These are phyloP conservation scores for Pogostemon cablin DNA, from an alignment of 257 asterid genomes.

Conservation along the genomic window DNA sequence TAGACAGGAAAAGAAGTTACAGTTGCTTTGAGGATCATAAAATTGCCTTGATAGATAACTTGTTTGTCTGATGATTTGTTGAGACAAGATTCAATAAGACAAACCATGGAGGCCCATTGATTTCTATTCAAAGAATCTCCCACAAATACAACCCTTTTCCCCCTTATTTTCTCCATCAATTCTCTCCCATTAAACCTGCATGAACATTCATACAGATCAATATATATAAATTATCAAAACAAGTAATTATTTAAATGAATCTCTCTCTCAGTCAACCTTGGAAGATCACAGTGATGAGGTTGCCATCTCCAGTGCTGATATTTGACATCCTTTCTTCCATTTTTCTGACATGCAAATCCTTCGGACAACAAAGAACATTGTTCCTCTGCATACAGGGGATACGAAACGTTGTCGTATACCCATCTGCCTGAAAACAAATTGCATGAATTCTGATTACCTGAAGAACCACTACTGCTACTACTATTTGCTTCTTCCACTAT, in stretches of 20 bases:
- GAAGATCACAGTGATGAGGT: slow-evolving; percentile 24
- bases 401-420: neutral
- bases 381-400: slow-evolving; percentile 42
- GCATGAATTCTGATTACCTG: slow-evolving; percentile 37
- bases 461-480: neutral
- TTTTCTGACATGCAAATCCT: slow-evolving; percentile 39
- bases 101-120: slow-evolving; percentile 65
- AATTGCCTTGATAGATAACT: slow-evolving; percentile 35
- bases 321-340: slow-evolving; percentile 40
- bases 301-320: slow-evolving; percentile 54
- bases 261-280: slow-evolving; percentile 30
- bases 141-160: slow-evolving; percentile 60
- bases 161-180: slow-evolving; percentile 58
- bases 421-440: slow-evolving; percentile 33
- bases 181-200: slow-evolving; percentile 55
- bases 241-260: slow-evolving; percentile 9
- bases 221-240: no score
- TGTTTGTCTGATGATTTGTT: slow-evolving; percentile 22
- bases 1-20: slow-evolving; percentile 35
- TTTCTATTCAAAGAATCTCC: slow-evolving; percentile 73
- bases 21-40: slow-evolving; percentile 34
- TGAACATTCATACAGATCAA: no score
- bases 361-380: slow-evolving; percentile 42
- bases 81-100: slow-evolving; percentile 43
- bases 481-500: neutral